These are phyloP conservation scores for Ganoderma leucocontextum DNA, from an alignment of 1,284 basidiomycete genomes.

Conservation along the genomic window DNA sequence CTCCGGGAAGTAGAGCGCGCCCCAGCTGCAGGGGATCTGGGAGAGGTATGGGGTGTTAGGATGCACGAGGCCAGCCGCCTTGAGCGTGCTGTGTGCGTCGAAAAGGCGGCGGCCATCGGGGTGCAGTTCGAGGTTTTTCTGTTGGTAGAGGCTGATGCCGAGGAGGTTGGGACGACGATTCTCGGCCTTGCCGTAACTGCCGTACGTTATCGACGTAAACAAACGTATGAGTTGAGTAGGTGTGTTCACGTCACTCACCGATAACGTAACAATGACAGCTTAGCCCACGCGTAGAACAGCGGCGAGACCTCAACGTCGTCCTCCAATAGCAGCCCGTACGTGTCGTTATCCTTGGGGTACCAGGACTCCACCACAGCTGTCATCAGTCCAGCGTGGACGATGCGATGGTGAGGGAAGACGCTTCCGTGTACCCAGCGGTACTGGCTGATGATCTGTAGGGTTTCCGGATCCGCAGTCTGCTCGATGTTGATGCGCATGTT, in stretches of 20 bases:
- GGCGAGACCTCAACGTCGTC: constrained; percentile 87
- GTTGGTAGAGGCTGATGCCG: constrained; percentile 85
- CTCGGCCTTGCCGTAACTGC: constrained; percentile 61
- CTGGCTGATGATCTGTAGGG: constrained; percentile 57
- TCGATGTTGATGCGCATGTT: constrained; percentile 77
- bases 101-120: constrained; percentile 74
- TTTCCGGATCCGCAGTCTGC: constrained; percentile 72
- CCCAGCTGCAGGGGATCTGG: constrained; percentile 89
- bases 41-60: constrained; percentile 78
- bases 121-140: constrained; percentile 79
- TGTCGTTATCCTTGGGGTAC: constrained; percentile 78
- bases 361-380: constrained; percentile 86
- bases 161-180: constrained; percentile 60
- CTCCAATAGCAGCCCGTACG: constrained; percentile 82
- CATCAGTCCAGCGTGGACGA: constrained; percentile 79
- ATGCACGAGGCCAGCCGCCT: constrained; percentile 47
- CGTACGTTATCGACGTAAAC: not conserved
- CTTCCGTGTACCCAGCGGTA: constrained; percentile 69
- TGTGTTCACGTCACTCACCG: constrained; percentile 51
- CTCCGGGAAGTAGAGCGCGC: constrained; percentile 88
- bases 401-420: constrained; percentile 70
- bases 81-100: constrained; percentile 68
- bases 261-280: constrained; percentile 78
- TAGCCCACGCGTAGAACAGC: constrained; percentile 84
- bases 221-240: not conserved